These are phyloP conservation scores for Trichocomaceae sp. DNA, from an alignment of 2,329 filamentous ascomycete genomes.

Conservation along the genomic window DNA sequence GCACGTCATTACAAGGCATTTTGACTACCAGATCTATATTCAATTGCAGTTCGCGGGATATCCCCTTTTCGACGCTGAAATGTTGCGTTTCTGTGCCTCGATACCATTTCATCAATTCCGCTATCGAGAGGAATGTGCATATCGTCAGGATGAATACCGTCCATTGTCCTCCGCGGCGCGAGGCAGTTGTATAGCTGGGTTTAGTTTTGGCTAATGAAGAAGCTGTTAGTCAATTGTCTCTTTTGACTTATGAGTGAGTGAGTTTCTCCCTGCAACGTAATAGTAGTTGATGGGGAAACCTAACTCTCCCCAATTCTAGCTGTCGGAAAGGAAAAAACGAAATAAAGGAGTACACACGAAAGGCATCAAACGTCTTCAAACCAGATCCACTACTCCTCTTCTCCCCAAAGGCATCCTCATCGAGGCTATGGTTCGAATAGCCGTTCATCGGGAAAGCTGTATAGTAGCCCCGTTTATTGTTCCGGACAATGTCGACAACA, in stretches of 20 bases:
- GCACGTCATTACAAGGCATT: constrained; percentile 83
- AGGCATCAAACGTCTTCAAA: constrained; percentile 88
- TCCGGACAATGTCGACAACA: constrained; percentile 12
- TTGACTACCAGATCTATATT: constrained; percentile 89
- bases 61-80: constrained; percentile 87
- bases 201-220: constrained; percentile 75
- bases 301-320: neutral
- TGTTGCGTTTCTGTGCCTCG: constrained; percentile 75
- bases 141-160: constrained; percentile 73
- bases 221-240: neutral
- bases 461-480: neutral
- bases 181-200: constrained; percentile 79
- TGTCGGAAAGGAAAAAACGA: constrained; percentile 2
- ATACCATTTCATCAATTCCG: constrained; percentile 78
- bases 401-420: constrained; percentile 75
- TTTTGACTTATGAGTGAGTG: neutral
- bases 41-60: constrained; percentile 82
- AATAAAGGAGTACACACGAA: constrained; percentile 59
- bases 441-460: constrained; percentile 60
- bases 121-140: constrained; percentile 67
- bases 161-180: constrained; percentile 85
- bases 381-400: constrained; percentile 51
- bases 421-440: constrained; percentile 61
- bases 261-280: neutral
- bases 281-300: neutral